phyloP scores from a whole-genome alignment of 73 alveolate species.

The Durusdinium trenchii region DNA sequence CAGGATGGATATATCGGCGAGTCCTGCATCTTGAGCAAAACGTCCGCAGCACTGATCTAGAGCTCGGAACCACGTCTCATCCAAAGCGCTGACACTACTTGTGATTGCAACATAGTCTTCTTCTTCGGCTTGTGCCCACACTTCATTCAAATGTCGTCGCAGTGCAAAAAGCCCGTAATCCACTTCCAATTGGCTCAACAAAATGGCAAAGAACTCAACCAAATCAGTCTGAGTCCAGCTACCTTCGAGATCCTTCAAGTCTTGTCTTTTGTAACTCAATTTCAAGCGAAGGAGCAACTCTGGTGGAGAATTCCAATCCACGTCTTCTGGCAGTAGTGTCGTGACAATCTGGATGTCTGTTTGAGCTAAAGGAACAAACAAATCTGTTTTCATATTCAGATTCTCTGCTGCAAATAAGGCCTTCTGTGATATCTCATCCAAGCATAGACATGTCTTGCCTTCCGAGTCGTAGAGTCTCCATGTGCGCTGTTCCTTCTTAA shows the following conservation, averaged over 20 bases:
- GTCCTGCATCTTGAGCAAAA: not conserved
- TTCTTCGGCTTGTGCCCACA: constrained; percentile 28
- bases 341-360: not conserved
- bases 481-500: too few relatives aligned
- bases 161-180: constrained; percentile 37
- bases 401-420: constrained; percentile 7
- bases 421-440: constrained; percentile 18
- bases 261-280: not conserved
- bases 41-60: constrained; percentile 74
- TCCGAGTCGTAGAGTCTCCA: too few relatives aligned
- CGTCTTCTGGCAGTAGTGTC: too few relatives aligned
- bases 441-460: not conserved
- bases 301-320: too few relatives aligned
- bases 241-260: not conserved
- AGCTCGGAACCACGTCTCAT: constrained; percentile 17
- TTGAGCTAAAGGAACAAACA: not conserved
- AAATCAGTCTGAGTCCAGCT: too few relatives aligned
- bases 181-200: not conserved
- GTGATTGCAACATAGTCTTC: constrained; percentile 38
- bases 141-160: constrained; percentile 23
- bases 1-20: too few relatives aligned
- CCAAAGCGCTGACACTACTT: not conserved
- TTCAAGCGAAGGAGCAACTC: not conserved
- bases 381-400: not conserved
- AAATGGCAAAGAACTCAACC: too few relatives aligned